Conservation (phyloP, 1,284 basidiomycete species). For the Tilletia walkeri region DNA sequence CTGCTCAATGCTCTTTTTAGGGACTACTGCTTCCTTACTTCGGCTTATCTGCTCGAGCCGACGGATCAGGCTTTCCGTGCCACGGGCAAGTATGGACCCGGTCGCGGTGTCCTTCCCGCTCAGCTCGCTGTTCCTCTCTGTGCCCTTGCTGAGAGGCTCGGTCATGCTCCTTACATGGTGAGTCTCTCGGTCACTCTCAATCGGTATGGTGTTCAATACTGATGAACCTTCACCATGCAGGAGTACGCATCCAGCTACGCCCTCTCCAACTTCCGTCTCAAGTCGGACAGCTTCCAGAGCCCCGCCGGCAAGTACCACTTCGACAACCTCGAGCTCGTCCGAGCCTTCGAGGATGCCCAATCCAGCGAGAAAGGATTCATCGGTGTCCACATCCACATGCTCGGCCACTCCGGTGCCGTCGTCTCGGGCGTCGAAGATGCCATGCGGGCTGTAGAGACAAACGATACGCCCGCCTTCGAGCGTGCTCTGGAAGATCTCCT, state of each 20-base stretch:
- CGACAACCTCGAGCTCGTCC: conserved; percentile 51
- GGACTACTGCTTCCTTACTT: conserved; percentile 49
- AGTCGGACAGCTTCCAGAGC: conserved; percentile 27
- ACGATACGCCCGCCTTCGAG: conserved; percentile 37
- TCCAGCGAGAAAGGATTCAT: conserved; percentile 48
- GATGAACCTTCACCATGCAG: not conserved
- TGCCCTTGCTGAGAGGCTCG: conserved; percentile 43
- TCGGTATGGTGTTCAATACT: too few relatives aligned
- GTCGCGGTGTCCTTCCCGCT: conserved; percentile 34
- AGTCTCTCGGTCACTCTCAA: not conserved
- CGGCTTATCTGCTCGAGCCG: conserved; percentile 51
- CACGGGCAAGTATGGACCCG: conserved; percentile 44
- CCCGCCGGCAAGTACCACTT: conserved; percentile 36
- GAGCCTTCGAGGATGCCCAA: conserved; percentile 44
- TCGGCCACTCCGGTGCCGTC: conserved; percentile 41
- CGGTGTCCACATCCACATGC: conserved; percentile 49
- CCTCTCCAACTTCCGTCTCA: conserved; percentile 42
- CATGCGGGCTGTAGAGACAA: conserved; percentile 32
- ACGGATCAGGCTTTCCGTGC: conserved; percentile 38
- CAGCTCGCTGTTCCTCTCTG: conserved; percentile 45
- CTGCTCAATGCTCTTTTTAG: conserved; percentile 52
- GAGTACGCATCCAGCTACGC: conserved; percentile 48
- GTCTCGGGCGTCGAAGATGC: conserved; percentile 43
- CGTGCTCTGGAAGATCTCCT: conserved; percentile 33
- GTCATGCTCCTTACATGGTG: conserved; percentile 46